A percentile compares a stretch with the other conserved stretches of the same genome.
These are phyloP conservation scores for Yamadazyma endophytica DNA, from an alignment of 805 yeast species.

Conservation along the genomic window DNA sequence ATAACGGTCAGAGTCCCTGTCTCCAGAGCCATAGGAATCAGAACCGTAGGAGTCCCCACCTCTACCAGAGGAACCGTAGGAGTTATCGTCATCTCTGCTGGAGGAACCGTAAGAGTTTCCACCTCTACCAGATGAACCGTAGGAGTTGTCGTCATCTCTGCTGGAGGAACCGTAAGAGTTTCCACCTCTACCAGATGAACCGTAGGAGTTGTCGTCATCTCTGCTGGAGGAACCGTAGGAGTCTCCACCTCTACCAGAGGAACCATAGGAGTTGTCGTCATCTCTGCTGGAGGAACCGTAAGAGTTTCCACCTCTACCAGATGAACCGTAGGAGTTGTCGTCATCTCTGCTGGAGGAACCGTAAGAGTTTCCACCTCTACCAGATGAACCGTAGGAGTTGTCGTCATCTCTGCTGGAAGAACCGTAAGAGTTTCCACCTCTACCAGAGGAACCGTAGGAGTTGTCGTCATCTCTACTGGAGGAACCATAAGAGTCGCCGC, in stretches of 20 bases:
- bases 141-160: conserved; percentile 3
- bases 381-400: conserved; percentile 25
- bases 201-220: conserved; percentile 12
- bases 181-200: conserved; percentile 13
- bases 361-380: conserved; percentile 16
- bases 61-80: conserved; percentile 18
- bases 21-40: conserved; percentile 4
- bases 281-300: conserved; percentile 16
- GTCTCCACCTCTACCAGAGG: conserved; percentile 6
- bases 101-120: conserved; percentile 10
- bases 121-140: conserved; percentile 9
- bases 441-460: conserved; percentile 16
- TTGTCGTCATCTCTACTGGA: conserved; percentile 9
- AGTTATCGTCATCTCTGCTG: conserved; percentile 14
- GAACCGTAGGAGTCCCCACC: conserved; percentile 13
- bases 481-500: conserved; percentile 13
- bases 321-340: conserved; percentile 24
- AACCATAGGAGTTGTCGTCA: conserved; percentile 9
- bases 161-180: conserved; percentile 18
- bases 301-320: conserved; percentile 15
- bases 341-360: conserved; percentile 15
- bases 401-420: conserved; percentile 13
- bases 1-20: too few species aligned
- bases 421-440: conserved; percentile 18
- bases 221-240: conserved; percentile 6